Evolutionary conservation across 805 yeast genomes (phyloP), one percentile per base, ranked within the genome.

Genomic region (Clavispora asparagi): DNA sequence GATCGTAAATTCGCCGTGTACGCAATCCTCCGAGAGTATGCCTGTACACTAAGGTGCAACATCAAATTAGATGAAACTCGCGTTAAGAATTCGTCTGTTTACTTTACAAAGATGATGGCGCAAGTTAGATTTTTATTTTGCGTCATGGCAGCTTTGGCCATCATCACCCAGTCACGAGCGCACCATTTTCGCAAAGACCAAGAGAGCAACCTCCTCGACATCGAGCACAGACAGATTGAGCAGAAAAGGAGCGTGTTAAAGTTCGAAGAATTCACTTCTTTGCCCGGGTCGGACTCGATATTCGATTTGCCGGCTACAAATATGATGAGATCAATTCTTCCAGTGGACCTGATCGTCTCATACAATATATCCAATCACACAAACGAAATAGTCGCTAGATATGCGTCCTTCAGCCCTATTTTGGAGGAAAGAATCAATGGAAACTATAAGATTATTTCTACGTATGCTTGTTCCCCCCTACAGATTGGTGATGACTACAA

Each of bases 381-480:
- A 7, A 55, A 50, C 16, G 58, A 56, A 25, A 42, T 68, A 19
- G 45, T 58, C 7, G 74, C 63, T 4, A 54, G 77, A 23, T 71
- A 70, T 49, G 77, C 76, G 7, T 65, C 74, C 3, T 71, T 71
- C 55, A 68, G 73, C 48, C 67, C 71, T 6, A 49, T 71, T 3
- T 50, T 71, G 28, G 61, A 49, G 40, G 54, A 46, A 25, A 51
- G 53, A 16, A 25, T 71, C 25, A n/a, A 31, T 14, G 58, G 67
- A 32, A 35, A 58, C 8, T 71, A 60, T 47, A 55, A 40, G 14
- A 50, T 67, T 1, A 53, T 68, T 17, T 62, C 64, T 7, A 49
- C 51, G 26, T 51, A 62, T 43, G 74, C 66, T 10, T 71, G 76
- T 50, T 43, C 49, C 7, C 52, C 48, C 5, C 38, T 57, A 7